Evolutionary conservation across 2,329 filamentous ascomycete genomes (phyloP), one percentile per base, ranked within the genome.

Genomic region (Apiospora marii): DNA sequence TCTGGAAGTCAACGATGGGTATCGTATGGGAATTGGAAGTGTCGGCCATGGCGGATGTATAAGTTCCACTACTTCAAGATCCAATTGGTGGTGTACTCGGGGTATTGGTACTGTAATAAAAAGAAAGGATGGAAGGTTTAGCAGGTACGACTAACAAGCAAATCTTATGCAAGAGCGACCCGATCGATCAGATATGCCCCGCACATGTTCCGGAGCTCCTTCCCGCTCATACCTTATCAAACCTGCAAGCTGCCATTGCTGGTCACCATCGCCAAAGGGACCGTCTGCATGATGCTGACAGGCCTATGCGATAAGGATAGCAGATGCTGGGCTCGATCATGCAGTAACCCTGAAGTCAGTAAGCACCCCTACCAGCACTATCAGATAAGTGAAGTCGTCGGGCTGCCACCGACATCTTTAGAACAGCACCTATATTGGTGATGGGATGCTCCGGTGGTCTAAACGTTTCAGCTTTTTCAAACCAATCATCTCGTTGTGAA

Each of bases 1-100:
- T 58, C 6, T 58, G 69, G 44, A 80, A 75, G 64, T 80, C 78
- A 44, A 80, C 73, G 19, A 78, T 71, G 5, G 79, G 79, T 64
- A 80, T 80, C 19, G 34, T 12, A n/a, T 49, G 13, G 14, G 34
- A 41, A n/a, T 13, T n/a, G 34, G 34, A 34, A n/a, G 58, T n/a
- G 30, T n/a, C 30, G 19, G 58, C 19, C 58, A 64, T 64, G 10
- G 10, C 4, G 7, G n/a, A 41, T 41, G 58, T n/a, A n/a, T 10
- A 34, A n/a, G 53, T 0, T 19, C 4, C 19, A 46, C 44, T 6
- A 10, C 46, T 49, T 49, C 22, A 49, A n/a, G 49, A 10, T 53
- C 14, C 24, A 27, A 16, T 16, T 30, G 4, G 14, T 53, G 46
- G 16, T 53, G 46, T 53, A 27, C 24, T 24, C 24, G 16, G 24